phyloP scores from a whole-genome alignment of 2,329 filamentous ascomycete species.

The Parafenestella ontariensis region DNA sequence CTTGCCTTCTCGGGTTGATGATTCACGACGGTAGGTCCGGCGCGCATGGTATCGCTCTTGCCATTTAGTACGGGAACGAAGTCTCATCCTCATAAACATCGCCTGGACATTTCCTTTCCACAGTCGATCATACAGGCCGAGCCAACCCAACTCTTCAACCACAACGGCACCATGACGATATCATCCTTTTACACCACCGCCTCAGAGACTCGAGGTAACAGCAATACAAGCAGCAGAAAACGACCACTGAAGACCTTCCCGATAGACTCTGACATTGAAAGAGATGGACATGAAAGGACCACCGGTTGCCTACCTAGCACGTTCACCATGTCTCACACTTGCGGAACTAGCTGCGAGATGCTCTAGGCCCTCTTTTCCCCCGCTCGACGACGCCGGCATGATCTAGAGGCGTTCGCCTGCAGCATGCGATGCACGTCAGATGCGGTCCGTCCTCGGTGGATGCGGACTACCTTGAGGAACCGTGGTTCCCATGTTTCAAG shows the following conservation, averaged over 20 bases:
- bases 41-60: background rate
- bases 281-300: background rate
- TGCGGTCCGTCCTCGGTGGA: constrained; percentile 7
- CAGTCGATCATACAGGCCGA: background rate
- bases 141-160: background rate
- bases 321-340: background rate
- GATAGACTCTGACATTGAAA: background rate
- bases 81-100: too few species aligned
- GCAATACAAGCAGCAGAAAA: too few species aligned
- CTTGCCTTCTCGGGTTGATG: background rate
- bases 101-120: too few species aligned
- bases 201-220: background rate
- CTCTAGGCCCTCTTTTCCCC: too few species aligned
- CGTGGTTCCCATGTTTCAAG: constrained; percentile 11
- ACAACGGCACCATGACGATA: background rate
- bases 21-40: background rate
- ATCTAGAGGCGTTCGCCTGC: constrained; percentile 8
- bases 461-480: constrained; percentile 15
- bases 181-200: too few species aligned
- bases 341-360: too few species aligned
- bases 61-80: background rate
- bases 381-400: constrained; percentile 1
- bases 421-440: constrained; percentile 25
- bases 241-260: too few species aligned
- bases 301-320: background rate